Percentiles rank a stretch among this genome's conserved stretches.
These are phyloP conservation scores for Dillenia suffruticosa DNA, from an alignment of 164 flowering plant genomes.

Conservation along the genomic window DNA sequence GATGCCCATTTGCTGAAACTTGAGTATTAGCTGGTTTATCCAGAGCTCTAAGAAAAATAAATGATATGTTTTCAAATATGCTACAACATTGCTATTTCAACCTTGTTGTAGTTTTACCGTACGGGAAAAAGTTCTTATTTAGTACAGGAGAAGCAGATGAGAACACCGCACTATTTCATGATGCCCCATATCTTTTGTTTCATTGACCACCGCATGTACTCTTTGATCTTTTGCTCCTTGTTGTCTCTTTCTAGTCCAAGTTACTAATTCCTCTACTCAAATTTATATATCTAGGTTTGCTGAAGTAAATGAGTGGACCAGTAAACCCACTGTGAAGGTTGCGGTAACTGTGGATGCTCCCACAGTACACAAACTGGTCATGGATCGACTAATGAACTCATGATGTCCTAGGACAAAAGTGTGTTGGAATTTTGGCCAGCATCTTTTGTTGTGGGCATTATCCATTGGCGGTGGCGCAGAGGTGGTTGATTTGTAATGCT, in stretches of 20 bases:
- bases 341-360: constrained; percentile 92
- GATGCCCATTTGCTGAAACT: too few relatives aligned
- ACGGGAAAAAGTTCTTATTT: not conserved
- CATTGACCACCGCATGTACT: not conserved
- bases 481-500: too few relatives aligned
- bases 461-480: too few relatives aligned
- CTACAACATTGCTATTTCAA: not conserved
- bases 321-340: constrained; percentile 79
- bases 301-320: constrained; percentile 70
- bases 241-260: not conserved
- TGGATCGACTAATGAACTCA: constrained; percentile 81
- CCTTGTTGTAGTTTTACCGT: not conserved
- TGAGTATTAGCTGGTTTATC: too few relatives aligned
- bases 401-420: too few relatives aligned
- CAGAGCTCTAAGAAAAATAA: too few relatives aligned
- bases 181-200: not conserved
- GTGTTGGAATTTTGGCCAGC: too few relatives aligned
- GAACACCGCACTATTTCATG: not conserved
- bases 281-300: constrained; percentile 41
- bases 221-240: not conserved
- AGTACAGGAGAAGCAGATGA: not conserved
- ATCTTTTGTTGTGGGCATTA: too few relatives aligned
- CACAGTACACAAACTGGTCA: constrained; percentile 52
- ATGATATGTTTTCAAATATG: too few relatives aligned
- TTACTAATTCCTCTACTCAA: not conserved